Evolutionary conservation across 2,329 filamentous ascomycete species (phyloP).

Genomic region (Aspergillus sp.): DNA sequence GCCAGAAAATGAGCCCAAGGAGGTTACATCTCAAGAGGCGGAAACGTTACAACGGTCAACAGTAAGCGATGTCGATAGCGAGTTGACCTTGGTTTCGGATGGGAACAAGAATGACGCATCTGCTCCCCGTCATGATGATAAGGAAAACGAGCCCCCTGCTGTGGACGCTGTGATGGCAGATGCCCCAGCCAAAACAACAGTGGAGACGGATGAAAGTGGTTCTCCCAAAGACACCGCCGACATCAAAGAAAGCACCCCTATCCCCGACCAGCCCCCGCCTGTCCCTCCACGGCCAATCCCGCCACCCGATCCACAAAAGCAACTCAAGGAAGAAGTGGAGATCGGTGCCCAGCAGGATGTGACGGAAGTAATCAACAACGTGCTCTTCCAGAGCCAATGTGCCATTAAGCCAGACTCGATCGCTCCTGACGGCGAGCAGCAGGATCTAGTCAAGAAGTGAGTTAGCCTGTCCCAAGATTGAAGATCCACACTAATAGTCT

Average conservation of each 20-base stretch:
- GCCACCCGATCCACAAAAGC: slow-evolving; percentile 32
- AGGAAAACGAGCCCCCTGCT: slow-evolving; percentile 37
- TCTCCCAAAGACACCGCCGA: slow-evolving; percentile 7
- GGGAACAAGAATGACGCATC: slow-evolving; percentile 18
- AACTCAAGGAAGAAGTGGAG: slow-evolving; percentile 51
- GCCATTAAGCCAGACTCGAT: slow-evolving; percentile 72
- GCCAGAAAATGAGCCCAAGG: slow-evolving; percentile 14
- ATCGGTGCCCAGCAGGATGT: slow-evolving; percentile 84
- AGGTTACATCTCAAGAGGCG: slow-evolving; percentile 15
- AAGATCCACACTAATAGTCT: no score
- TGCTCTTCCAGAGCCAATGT: slow-evolving; percentile 85
- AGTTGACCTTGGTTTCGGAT: slow-evolving; percentile 38
- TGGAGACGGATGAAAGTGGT: slow-evolving; percentile 8
- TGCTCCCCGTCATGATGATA: slow-evolving; percentile 29
- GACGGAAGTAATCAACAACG: slow-evolving; percentile 90
- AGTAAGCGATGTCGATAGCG: slow-evolving; percentile 29
- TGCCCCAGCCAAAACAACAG: slow-evolving; percentile 17
- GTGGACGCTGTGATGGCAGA: slow-evolving; percentile 21
- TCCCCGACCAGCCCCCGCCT: slow-evolving; percentile 54
- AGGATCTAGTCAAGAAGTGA: slow-evolving; percentile 72
- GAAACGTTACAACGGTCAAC: slow-evolving; percentile 24
- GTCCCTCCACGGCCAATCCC: slow-evolving; percentile 54
- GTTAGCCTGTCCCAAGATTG: slow-evolving; percentile 8
- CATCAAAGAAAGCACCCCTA: slow-evolving; percentile 26
- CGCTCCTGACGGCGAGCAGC: slow-evolving; percentile 70